phyloP scores from a whole-genome alignment of 192 early-diverging fungal species.

The Backusella circina region DNA sequence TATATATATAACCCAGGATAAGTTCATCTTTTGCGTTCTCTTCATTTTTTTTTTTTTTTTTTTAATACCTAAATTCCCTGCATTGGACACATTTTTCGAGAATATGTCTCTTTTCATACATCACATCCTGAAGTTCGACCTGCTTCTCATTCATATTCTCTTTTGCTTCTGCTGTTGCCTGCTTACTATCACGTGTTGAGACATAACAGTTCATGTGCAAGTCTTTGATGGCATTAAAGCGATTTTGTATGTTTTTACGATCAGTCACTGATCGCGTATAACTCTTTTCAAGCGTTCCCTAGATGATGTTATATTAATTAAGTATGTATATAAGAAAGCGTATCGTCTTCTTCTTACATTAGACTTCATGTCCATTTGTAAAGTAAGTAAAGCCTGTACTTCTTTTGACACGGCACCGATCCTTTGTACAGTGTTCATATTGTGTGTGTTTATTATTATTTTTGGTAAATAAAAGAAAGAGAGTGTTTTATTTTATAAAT shows the following conservation, averaged over 20 bases:
- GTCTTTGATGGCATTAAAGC: slow-evolving; percentile 16
- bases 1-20: slow-evolving; percentile 16
- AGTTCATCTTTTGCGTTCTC: neutral
- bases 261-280: neutral
- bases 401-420: neutral
- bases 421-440: neutral
- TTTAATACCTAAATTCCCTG: slow-evolving; percentile 45
- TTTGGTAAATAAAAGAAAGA: neutral
- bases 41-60: neutral
- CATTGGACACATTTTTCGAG: slow-evolving; percentile 53
- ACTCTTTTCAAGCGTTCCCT: slow-evolving; percentile 15
- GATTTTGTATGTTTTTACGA: neutral
- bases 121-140: slow-evolving; percentile 48
- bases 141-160: slow-evolving; percentile 45
- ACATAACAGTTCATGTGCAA: slow-evolving; percentile 4
- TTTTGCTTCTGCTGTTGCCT: slow-evolving; percentile 50
- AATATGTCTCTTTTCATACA: slow-evolving; percentile 57
- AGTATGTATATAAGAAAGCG: too few species aligned
- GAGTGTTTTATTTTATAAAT: neutral
- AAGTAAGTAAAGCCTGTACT: neutral
- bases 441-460: neutral
- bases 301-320: too few species aligned
- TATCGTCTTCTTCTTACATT: too few species aligned
- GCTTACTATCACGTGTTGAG: slow-evolving; percentile 37
- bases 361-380: neutral